phyloP scores from a whole-genome alignment of 805 yeast species.

The Starmerella lactis-condensi region DNA sequence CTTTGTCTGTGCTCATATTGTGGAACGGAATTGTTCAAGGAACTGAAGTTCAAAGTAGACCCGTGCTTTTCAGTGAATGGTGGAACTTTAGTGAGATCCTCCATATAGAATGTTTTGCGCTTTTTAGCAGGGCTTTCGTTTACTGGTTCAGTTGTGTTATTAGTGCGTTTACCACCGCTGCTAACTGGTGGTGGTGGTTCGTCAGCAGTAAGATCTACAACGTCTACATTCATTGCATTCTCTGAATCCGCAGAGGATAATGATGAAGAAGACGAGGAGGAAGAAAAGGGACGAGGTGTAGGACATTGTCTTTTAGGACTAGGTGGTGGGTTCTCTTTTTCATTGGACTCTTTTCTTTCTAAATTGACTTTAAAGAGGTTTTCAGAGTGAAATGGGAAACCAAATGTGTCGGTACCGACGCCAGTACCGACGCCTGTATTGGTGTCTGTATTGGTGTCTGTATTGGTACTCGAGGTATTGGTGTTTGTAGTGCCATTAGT shows the following conservation, averaged over 20 bases:
- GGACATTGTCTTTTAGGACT: too few relatives aligned
- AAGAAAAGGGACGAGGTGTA: too few relatives aligned
- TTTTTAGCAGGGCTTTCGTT: conserved; percentile 5
- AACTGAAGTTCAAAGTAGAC: conserved; percentile 4
- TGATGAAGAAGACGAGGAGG: not conserved
- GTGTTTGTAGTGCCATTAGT: too few relatives aligned
- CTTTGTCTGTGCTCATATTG: conserved; percentile 2
- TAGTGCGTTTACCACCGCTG: not conserved
- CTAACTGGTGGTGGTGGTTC: not conserved
- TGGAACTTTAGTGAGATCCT: conserved; percentile 7
- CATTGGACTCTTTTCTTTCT: too few relatives aligned
- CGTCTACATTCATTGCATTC: not conserved
- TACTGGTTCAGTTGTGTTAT: not conserved
- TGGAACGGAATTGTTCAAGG: conserved; percentile 2
- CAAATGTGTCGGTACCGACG: too few relatives aligned
- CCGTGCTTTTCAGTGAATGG: conserved; percentile 13
- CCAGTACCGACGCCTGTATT: too few relatives aligned
- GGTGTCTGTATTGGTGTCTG: too few relatives aligned
- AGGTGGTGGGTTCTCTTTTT: too few relatives aligned
- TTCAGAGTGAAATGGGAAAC: too few relatives aligned
- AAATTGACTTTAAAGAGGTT: too few relatives aligned
- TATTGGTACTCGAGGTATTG: too few relatives aligned
- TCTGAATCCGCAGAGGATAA: not conserved
- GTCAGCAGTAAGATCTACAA: not conserved
- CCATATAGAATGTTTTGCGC: conserved; percentile 8